Conservation (phyloP, 2,329 filamentous ascomycete species). For the Paracoccidioides brasiliensis region DNA sequence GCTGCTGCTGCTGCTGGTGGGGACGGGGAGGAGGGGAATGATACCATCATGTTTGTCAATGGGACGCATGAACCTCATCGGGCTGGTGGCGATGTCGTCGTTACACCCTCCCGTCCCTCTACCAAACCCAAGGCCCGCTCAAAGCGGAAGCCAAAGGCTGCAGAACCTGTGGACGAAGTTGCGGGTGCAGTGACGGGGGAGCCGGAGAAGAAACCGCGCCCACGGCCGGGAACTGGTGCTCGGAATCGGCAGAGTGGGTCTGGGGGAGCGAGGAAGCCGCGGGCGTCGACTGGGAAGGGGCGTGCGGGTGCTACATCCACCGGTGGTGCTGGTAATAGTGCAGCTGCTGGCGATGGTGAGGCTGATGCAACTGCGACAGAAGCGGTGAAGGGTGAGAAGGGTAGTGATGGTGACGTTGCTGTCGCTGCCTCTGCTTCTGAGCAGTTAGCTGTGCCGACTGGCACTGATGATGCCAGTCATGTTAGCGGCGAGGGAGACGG, state of each 20-base stretch:
- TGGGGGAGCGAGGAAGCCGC: neutral
- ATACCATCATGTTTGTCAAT: neutral
- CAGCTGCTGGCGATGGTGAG: neutral
- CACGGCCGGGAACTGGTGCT: neutral
- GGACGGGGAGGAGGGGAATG: neutral
- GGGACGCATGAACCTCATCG: neutral
- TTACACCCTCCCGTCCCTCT: neutral
- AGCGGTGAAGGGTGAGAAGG: neutral
- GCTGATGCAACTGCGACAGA: neutral
- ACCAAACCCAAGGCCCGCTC: neutral
- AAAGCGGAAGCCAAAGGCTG: neutral
- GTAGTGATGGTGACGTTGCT: neutral
- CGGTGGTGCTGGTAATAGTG: neutral
- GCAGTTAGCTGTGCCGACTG: constrained; percentile 15
- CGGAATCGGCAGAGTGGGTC: neutral
- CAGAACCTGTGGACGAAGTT: too few species aligned
- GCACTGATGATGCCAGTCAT: constrained; percentile 14
- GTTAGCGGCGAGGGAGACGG: constrained; percentile 20
- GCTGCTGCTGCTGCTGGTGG: neutral
- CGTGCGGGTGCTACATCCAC: neutral
- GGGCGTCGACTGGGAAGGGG: neutral
- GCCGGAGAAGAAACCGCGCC: neutral
- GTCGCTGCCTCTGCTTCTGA: neutral
- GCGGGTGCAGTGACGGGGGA: neutral
- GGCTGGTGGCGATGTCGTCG: neutral